Evolutionary conservation across 2,329 filamentous ascomycete genomes (phyloP).

Genomic region (Teratosphaeria nubilosa): DNA sequence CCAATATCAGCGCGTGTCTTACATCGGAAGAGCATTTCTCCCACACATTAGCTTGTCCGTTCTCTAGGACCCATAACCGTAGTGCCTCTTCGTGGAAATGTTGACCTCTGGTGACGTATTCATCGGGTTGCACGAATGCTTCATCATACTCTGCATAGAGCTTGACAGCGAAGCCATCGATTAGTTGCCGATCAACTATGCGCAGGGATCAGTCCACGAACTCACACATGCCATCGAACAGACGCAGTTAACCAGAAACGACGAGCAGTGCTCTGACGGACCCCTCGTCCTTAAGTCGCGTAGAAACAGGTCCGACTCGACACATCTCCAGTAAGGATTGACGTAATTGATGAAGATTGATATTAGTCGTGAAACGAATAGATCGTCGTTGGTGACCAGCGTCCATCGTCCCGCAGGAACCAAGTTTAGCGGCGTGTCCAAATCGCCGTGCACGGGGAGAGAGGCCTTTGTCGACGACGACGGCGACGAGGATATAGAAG

Average conservation of each 20-base stretch:
- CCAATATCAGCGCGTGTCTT: background rate
- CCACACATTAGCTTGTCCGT: background rate
- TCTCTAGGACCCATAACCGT: background rate
- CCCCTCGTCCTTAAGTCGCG: background rate
- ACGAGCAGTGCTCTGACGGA: background rate
- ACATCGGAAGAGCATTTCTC: background rate
- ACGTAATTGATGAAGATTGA: background rate
- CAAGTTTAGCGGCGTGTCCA: background rate
- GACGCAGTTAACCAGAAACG: background rate
- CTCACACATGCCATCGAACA: background rate
- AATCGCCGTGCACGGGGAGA: background rate
- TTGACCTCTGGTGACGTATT: background rate
- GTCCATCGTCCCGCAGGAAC: background rate
- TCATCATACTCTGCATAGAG: background rate
- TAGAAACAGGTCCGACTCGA: background rate
- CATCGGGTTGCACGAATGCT: background rate
- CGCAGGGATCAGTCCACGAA: background rate
- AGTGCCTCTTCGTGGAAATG: background rate
- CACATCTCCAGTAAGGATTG: background rate
- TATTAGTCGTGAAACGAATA: background rate
- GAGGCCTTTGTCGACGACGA: background rate
- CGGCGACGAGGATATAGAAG: background rate
- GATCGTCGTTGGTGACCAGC: background rate
- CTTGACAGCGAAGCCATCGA: background rate
- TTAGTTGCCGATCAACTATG: background rate